Base-by-base conservation (phyloP, 2,329 filamentous ascomycete species). In the Aspergillus floridensis region DNA sequence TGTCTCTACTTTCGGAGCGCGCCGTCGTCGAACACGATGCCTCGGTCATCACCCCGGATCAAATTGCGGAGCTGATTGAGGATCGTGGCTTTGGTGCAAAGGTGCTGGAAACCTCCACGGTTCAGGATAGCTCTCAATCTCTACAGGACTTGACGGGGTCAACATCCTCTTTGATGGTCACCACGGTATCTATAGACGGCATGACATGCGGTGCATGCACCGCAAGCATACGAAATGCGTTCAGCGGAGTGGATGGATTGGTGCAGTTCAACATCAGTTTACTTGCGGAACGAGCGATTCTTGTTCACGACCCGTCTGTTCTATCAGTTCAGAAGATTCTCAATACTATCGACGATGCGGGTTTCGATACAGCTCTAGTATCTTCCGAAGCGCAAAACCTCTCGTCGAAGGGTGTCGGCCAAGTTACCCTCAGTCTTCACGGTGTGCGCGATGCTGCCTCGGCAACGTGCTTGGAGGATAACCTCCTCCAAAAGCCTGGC, bases 151-250 rank as follows among this genome's bases (percentile, higher is more conserved):
- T 70, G 51, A 61, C 72, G 7, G 66, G 74, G 52, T 63, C 66
- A 31, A 79, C 76, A 56, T 59, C 72, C 7, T 75, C 74, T 26
- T 64, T 69, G 3, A 82, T 88, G 58, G 91, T 86, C 0, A 97
- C 93, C 0, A 98, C 93, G 0, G 83, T 99, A 19, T 87, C 90
- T 4, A 91, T 99, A 57, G 91, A 95, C 66, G 95, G 95, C 53
- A 99, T 99, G 95, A 99, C 95, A 1, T 98, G 95, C 72, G 93
- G 93, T 22, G 92, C 95, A 47, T 99, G 95, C 76, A 98, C 95
- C 0, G 93, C 93, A 1, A 92, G 93, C 5, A 87, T 98, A 1
- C 91, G 97, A 70, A 84, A 86, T 53, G 92, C 90, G 3, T 95
- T 99, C 76, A 85, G 86, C 65, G 85, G 84, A 63, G 77, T 93